Conservation (phyloP, 805 yeast genomes). For the Kodamaea laetipori region DNA sequence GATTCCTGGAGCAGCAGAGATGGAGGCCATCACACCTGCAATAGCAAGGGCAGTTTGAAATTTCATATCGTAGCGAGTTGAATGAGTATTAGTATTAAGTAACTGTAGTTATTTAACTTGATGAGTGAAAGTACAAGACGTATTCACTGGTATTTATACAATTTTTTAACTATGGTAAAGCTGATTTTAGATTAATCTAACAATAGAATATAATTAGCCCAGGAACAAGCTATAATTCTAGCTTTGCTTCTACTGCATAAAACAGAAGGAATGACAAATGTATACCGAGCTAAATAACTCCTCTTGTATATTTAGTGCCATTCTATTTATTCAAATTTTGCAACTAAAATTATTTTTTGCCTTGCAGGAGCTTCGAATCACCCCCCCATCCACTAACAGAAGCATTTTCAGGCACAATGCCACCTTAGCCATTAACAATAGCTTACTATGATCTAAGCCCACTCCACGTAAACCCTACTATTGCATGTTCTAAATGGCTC, state of each 20-base stretch:
- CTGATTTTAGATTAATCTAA: background rate
- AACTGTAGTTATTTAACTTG: background rate
- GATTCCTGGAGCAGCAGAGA: conserved; percentile 5
- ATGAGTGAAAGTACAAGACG: background rate
- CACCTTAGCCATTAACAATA: too few relatives aligned
- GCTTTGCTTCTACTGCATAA: background rate
- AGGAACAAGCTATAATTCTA: too few relatives aligned
- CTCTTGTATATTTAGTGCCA: too few relatives aligned
- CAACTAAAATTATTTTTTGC: too few relatives aligned
- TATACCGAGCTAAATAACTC: background rate
- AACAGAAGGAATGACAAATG: conserved; percentile 3
- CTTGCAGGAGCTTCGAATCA: too few relatives aligned
- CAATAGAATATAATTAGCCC: background rate
- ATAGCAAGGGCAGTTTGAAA: conserved; percentile 8
- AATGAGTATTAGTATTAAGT: background rate
- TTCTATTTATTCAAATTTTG: too few relatives aligned
- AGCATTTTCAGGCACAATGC: too few relatives aligned
- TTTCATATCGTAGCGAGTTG: background rate
- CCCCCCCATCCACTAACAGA: too few relatives aligned
- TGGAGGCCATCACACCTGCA: conserved; percentile 5
- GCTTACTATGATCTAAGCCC: too few relatives aligned
- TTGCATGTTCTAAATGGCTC: too few relatives aligned
- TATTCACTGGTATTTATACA: background rate
- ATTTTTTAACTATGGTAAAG: background rate
- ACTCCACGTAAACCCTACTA: too few relatives aligned